Evolutionary conservation across 2,329 filamentous ascomycete species (phyloP).

Genomic region (Fusarium vanettenii): DNA sequence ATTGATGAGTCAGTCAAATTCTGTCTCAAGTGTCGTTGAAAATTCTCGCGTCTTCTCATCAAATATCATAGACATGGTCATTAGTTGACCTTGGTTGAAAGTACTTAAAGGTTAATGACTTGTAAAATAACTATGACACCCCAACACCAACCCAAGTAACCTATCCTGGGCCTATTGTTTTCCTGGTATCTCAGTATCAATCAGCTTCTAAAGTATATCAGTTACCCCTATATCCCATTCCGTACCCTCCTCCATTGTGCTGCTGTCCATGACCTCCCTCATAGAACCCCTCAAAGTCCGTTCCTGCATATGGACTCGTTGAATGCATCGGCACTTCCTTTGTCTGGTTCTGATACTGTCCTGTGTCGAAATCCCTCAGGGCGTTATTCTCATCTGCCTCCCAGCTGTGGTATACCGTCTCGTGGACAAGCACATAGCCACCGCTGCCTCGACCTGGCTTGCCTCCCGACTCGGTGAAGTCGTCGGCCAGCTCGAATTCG

Average conservation of each 20-base stretch:
- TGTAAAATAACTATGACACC: background rate
- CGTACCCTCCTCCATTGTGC: constrained; percentile 24
- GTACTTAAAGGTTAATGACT: background rate
- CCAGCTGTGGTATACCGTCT: constrained; percentile 52
- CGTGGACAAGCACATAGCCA: constrained; percentile 50
- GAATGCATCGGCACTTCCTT: constrained; percentile 8
- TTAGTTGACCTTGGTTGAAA: background rate
- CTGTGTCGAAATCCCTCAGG: constrained; percentile 17
- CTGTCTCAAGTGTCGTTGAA: background rate
- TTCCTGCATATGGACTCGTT: constrained; percentile 34
- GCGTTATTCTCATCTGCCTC: constrained; percentile 45
- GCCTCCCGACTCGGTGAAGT: constrained; percentile 18
- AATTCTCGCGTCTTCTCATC: background rate
- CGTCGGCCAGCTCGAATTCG: constrained; percentile 47
- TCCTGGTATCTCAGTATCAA: background rate
- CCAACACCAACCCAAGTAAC: background rate
- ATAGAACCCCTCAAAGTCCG: constrained; percentile 41
- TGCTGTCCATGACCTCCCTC: constrained; percentile 27
- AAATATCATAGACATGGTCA: background rate
- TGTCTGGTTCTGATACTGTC: constrained; percentile 7
- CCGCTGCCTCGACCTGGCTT: constrained; percentile 30
- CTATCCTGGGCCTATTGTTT: background rate
- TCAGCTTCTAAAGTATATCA: background rate
- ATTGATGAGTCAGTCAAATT: background rate
- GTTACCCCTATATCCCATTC: constrained; percentile 25